These are phyloP conservation scores for Trichophyton schoenleinii DNA, from an alignment of 2,329 filamentous ascomycete genomes.

Conservation along the genomic window DNA sequence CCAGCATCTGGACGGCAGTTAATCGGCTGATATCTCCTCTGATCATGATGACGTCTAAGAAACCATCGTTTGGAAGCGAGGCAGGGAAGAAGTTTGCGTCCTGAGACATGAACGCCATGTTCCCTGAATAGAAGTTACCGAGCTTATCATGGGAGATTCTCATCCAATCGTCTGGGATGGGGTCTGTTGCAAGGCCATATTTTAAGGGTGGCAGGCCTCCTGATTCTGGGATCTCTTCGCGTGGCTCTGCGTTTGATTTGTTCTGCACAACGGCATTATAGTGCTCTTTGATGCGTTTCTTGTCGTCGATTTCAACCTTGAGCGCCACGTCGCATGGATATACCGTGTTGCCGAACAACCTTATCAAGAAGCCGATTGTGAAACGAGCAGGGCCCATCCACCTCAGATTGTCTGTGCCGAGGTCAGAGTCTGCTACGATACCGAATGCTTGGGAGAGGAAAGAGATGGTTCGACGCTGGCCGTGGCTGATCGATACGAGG, in stretches of 20 bases:
- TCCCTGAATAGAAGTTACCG: conserved; percentile 88
- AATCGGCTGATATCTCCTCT: conserved; percentile 59
- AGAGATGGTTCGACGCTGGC: conserved; percentile 58
- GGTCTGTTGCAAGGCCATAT: conserved; percentile 69
- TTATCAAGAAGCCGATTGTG: conserved; percentile 67
- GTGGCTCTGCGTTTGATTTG: conserved; percentile 14
- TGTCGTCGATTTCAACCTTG: conserved; percentile 68
- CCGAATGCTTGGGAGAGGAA: conserved; percentile 87
- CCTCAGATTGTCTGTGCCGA: conserved; percentile 78
- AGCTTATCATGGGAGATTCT: conserved; percentile 61
- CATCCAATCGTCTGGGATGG: conserved; percentile 66
- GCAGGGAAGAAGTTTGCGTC: conserved; percentile 73
- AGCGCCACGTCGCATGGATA: conserved; percentile 86
- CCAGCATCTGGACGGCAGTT: conserved; percentile 56
- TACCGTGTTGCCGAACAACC: conserved; percentile 60
- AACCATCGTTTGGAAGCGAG: conserved; percentile 68
- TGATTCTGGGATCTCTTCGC: conserved; percentile 32
- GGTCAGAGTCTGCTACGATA: conserved; percentile 77
- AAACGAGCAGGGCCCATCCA: conserved; percentile 89
- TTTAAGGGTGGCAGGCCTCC: conserved; percentile 57
- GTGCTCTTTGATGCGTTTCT: conserved; percentile 58
- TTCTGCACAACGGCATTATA: conserved; percentile 45
- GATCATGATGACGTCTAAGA: conserved; percentile 72
- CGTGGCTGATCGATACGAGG: conserved; percentile 76
- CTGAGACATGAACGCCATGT: conserved; percentile 85